Evolutionary conservation across 176 grass and related monocot genomes (phyloP), one percentile per base, ranked within the genome.

Genomic region (Metroxylon sagu): DNA sequence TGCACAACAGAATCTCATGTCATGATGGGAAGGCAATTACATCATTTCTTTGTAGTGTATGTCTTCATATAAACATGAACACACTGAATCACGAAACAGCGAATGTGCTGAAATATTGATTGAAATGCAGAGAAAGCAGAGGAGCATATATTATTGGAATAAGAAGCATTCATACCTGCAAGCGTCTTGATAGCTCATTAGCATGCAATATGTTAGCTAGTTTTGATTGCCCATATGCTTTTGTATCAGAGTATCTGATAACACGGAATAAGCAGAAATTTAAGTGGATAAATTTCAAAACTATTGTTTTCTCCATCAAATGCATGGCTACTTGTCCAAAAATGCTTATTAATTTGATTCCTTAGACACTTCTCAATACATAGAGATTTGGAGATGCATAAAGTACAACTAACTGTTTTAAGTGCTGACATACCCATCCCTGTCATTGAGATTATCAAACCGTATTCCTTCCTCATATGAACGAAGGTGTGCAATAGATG

Each of bases 171-270:
- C 56, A 56, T 78, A 96, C 92, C 92, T 80, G 61, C 16, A 96
- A 77, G 63, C 83, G 69, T 67, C 78, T 80, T 26, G 87, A 87
- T 51, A 96, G 92, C 78, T 88, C 92, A 54, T 80, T 96, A 0
- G 81, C 83, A 7, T 96, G 92, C 62, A 96, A 84, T 67, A 96
- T 77, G 65, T 91, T 96, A 49, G 92, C 87, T 49, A 96, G 72
- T 80, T 96, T 96, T 60, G 92, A 96, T 65, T 96, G 92, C 31
- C 92, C 92, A 57, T 96, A 96, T 39, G 92, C 80, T 54, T 77
- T 88, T 58, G 85, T 91, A 54, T 96, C 92, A 3, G 79, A 57
- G 68, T 96, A 96, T 82, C 92, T 96, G 61, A 57, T 55, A 77
- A 71, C 68, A 7, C 66, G 65, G 8, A 57, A 28, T 31, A 19